Evolutionary conservation across 805 yeast species (phyloP).

Genomic region (Saccharomycopsis malanga): DNA sequence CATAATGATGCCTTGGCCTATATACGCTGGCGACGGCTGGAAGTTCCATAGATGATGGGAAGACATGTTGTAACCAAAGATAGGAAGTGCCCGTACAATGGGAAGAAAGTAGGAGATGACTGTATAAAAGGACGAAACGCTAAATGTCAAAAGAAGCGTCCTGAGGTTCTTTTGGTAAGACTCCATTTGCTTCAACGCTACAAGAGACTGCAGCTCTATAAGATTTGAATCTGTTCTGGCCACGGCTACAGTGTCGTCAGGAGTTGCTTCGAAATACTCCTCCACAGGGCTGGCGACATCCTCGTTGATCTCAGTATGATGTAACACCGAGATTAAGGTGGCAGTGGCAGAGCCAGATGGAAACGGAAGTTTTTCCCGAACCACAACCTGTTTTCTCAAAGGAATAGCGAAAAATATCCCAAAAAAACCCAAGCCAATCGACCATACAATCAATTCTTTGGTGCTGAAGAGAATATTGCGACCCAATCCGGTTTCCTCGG

Average conservation of each 20-base stretch:
- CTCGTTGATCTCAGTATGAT: constrained; percentile 48
- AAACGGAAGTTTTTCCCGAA: constrained; percentile 81
- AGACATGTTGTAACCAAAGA: constrained; percentile 66
- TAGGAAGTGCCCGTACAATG: constrained; percentile 55
- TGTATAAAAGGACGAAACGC: constrained; percentile 66
- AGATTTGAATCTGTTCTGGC: constrained; percentile 21
- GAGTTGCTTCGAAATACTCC: background rate
- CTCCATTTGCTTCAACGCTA: constrained; percentile 25
- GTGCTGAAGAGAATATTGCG: constrained; percentile 32
- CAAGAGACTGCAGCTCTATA: constrained; percentile 30
- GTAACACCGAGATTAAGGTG: constrained; percentile 80
- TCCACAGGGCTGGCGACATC: constrained; percentile 18
- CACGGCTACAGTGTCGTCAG: background rate
- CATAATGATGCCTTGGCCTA: constrained; percentile 98
- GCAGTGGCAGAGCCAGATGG: constrained; percentile 98
- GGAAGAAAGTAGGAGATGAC: constrained; percentile 69
- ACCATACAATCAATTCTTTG: constrained; percentile 68
- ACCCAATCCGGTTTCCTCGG: constrained; percentile 66
- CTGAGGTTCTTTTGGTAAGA: constrained; percentile 50
- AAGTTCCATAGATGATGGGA: constrained; percentile 70
- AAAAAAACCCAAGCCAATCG: constrained; percentile 79
- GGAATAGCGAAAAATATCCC: constrained; percentile 96
- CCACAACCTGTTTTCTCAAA: constrained; percentile 74
- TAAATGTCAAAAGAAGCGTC: constrained; percentile 55
- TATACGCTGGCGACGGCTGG: constrained; percentile 94